Base-by-base conservation (phyloP, 106 monocot genomes). In the Vanilla planifolia region DNA sequence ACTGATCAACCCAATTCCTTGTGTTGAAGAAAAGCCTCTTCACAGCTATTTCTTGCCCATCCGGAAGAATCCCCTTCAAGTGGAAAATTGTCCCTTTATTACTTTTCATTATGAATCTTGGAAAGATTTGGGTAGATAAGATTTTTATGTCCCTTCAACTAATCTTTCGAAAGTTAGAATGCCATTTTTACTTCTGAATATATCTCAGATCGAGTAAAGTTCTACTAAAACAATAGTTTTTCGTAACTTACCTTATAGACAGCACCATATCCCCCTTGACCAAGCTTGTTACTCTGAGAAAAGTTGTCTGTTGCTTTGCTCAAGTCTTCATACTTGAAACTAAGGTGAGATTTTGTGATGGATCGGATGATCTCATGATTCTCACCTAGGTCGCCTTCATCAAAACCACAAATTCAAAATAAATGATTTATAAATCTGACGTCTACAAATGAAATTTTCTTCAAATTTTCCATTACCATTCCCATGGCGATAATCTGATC, bases 231-330 rank as follows among this genome's bases (percentile, higher is more conserved):
- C 15, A 15, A n/a, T n/a, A 45, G 2, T n/a, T 11, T 26, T 6
- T 21, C 33, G 41, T n/a, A 33, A 28, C 4, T 1, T 70, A 88
- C 88, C 82, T 83, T 89, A 59, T 89, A 89, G 6, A 89, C 88
- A 6, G 83, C 67, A 1, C 88, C 88, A 58, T 71, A 83, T 4
- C 88, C 83, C 9, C 88, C 88, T 69, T 89, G 83, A 46, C 88
- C 83, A n/a, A 89, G 71, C 68, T 82, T 83, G 73, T 88, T 80
- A n/a, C 32, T 70, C 48, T 74, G 78, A 32, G 48, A 78, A 71
- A 86, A 86, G 47, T 72, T 41, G 25, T 75, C 71, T 0, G 86
- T 86, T 41, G 86, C 86, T 28, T 68, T 86, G 24, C 43, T 51
- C 57, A 86, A 65, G 43, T 71, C 77, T 40, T 79, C 75, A 52